Evolutionary conservation across 1,139 yeast species (phyloP), one percentile per base, ranked within the genome.

Genomic region (Debaryomycetaceae sp.): DNA sequence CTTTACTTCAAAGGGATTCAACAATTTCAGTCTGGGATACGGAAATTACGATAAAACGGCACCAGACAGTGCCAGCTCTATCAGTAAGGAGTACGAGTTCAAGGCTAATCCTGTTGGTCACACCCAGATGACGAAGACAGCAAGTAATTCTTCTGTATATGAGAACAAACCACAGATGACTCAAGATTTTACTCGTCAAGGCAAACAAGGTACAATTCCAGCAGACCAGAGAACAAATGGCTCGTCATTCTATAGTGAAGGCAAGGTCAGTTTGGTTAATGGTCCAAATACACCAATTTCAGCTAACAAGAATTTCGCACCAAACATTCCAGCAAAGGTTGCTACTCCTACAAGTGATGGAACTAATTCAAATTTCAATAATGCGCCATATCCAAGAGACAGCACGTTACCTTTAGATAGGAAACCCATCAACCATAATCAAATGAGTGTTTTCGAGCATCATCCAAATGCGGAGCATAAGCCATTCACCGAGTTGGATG

Each of bases 381-480:
- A 27, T 8, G 31, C 31, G 3, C 31, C 68, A 14, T 62, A 65
- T 43, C 64, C 63, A 7, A 45, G 51, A 37, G 23, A 27, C 17
- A 34, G 34, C 14, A 24, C 24, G 24, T n/a, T 29, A 11, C 50
- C 60, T 5, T 47, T 58, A 38, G 51, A 53, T 41, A 51, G 52
- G 40, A 57, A 60, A 6, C 54, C 57, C 34, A 58, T 57, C 43
- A 48, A 51, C 36, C 54, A 58, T 9, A 54, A 58, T 20, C 47
- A 48, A 40, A 48, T 49, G 48, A 55, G 62, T 38, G 78, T 71
- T 5, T 72, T 72, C 56, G 77, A 71, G 50, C 77, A 72, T 49
- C 77, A 71, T 48, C 75, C 76, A 1, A 71, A 63, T 49, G 76
- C 71, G 4, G 77, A 72, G 47, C 78, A 72, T 53, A 66, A 68